Conservation (phyloP, 2,329 filamentous ascomycete genomes). For the Bisporella sp. region DNA sequence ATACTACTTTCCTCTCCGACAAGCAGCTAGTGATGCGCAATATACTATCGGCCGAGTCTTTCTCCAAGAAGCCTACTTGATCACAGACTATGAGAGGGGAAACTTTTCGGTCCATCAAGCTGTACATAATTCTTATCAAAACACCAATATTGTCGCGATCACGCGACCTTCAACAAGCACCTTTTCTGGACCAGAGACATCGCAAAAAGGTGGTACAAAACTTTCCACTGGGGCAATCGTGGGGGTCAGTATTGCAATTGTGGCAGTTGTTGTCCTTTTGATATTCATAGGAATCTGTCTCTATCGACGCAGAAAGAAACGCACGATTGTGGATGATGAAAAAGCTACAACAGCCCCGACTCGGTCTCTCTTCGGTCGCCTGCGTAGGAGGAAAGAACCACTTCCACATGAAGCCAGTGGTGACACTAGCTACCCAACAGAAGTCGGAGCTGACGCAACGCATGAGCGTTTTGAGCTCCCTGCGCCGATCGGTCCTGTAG, state of each 20-base stretch:
- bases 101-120: slow-evolving; percentile 27
- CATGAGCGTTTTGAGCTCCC: slow-evolving; percentile 22
- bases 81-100: slow-evolving; percentile 27
- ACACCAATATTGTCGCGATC: slow-evolving; percentile 19
- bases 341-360: slow-evolving; percentile 9
- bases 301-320: slow-evolving; percentile 8
- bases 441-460: slow-evolving; percentile 18
- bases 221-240: slow-evolving; percentile 18
- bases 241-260: slow-evolving; percentile 17
- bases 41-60: slow-evolving; percentile 29
- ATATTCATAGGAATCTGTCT: slow-evolving; percentile 12
- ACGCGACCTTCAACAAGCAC: slow-evolving; percentile 11
- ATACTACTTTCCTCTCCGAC: slow-evolving; percentile 32
- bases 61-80: slow-evolving; percentile 29
- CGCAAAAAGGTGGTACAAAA: background rate
- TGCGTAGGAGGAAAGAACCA: slow-evolving; percentile 37
- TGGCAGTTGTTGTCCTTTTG: slow-evolving; percentile 8
- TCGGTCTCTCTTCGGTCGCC: slow-evolving; percentile 21
- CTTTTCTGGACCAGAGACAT: slow-evolving; percentile 12
- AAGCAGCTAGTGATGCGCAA: slow-evolving; percentile 21
- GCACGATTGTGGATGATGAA: slow-evolving; percentile 18
- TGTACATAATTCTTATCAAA: slow-evolving; percentile 19
- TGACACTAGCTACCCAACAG: slow-evolving; percentile 41
- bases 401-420: slow-evolving; percentile 42
- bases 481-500: slow-evolving; percentile 17